These are phyloP conservation scores for Pontederia paniculata DNA, from an alignment of 176 grass and related monocot genomes.

Conservation along the genomic window DNA sequence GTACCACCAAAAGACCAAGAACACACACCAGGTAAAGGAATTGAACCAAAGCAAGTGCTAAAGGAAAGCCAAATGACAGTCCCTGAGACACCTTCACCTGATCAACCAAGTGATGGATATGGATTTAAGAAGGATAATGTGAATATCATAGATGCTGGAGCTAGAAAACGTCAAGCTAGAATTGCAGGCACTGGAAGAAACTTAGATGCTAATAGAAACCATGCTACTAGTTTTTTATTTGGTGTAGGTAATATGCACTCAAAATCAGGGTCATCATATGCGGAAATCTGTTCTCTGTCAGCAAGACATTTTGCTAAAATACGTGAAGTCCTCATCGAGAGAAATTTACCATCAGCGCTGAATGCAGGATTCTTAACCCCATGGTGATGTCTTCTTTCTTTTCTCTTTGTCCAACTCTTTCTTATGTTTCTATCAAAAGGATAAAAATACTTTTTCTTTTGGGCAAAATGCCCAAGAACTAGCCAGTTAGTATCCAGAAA, in stretches of 20 bases:
- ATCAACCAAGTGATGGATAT: conserved; percentile 54
- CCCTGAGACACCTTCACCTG: conserved; percentile 97
- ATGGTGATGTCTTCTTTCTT: conserved; percentile 33
- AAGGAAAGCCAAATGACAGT: conserved; percentile 84
- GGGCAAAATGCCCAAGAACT: too few species aligned
- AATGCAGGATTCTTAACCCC: conserved; percentile 92
- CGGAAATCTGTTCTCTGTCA: conserved; percentile 75
- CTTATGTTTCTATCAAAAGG: neutral
- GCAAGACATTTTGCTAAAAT: conserved; percentile 86
- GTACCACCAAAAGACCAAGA: conserved; percentile 67
- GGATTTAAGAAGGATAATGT: conserved; percentile 77
- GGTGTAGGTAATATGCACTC: conserved; percentile 47
- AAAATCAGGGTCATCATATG: conserved; percentile 66
- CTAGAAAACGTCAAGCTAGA: conserved; percentile 83
- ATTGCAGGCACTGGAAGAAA: conserved; percentile 37
- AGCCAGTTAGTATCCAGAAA: too few species aligned
- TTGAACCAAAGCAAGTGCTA: conserved; percentile 55
- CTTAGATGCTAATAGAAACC: conserved; percentile 34
- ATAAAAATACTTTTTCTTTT: neutral
- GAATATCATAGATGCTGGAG: conserved; percentile 44
- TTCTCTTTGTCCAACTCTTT: neutral
- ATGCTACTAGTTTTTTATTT: conserved; percentile 39
- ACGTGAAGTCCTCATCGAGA: conserved; percentile 83
- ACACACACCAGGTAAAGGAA: conserved; percentile 62
- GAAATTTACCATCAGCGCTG: conserved; percentile 73